Evolutionary conservation across 345 rosid genomes (phyloP), one percentile per base, ranked within the genome.

Genomic region (Hypericum perforatum): DNA sequence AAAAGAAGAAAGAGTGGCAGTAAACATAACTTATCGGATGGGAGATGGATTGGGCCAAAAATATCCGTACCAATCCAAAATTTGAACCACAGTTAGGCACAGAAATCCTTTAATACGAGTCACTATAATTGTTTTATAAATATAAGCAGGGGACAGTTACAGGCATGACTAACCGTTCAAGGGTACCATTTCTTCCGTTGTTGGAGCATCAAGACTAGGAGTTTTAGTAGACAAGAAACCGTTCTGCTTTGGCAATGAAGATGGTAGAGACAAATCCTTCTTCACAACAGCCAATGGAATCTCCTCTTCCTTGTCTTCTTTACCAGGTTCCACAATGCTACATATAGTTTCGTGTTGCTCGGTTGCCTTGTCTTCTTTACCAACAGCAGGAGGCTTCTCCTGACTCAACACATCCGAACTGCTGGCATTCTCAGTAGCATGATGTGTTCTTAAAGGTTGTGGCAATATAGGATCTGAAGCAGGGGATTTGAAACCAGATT

Each of bases 401-500:
- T 22, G 32, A 22, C 32, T 22, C 32, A 22, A 22, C 32, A 22
- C 32, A 22, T 22, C 32, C 2, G 7, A 11, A 56, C 62, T 53
- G 11, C 61, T 64, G 45, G 65, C 45, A 53, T 62, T 70, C 47
- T 68, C 57, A 14, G 60, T 49, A 68, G 61, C 77, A 59, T 65
- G 59, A 47, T 54, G 61, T 14, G 44, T 32, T 0, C 59, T 48
- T 59, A 46, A 43, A 12, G 75, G 62, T 29, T 69, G 66, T 14
- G 70, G 70, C 62, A 65, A 52, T 49, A 78, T 68, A 49, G 72
- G 71, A 44, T 74, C 80, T 49, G 71, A 67, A 62, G 64, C 72
- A 48, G 71, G 63, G 45, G 82, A 64, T 52, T 43, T 45, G 40
- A 63, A 63, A 39, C 68, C 78, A 58, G 79, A 67, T 32, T 39